Conservation (phyloP, 1,284 basidiomycete species). For the Pulveroboletus ridleyi region DNA sequence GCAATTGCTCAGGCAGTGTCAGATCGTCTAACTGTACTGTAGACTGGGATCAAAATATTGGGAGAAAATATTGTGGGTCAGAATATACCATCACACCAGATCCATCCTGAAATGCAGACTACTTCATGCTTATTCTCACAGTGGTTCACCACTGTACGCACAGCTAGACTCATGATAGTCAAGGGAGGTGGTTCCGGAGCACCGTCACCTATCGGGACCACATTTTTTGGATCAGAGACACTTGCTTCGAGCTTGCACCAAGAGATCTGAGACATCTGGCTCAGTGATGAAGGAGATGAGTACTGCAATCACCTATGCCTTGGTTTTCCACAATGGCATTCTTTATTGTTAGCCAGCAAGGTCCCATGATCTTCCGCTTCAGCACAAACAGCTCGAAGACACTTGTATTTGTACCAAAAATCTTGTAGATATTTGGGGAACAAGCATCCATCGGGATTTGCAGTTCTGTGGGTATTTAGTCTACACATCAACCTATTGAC, state of each 20-base stretch:
- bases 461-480: slow-evolving; percentile 45
- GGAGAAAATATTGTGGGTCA: background rate
- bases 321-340: slow-evolving; percentile 76
- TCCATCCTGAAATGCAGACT: slow-evolving; percentile 84
- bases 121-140: slow-evolving; percentile 94
- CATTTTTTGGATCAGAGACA: slow-evolving; percentile 86
- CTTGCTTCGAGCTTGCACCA: slow-evolving; percentile 97
- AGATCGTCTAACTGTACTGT: slow-evolving; percentile 89
- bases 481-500: background rate
- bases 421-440: slow-evolving; percentile 86
- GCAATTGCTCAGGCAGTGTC: slow-evolving; percentile 86
- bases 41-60: slow-evolving; percentile 8
- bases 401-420: slow-evolving; percentile 94
- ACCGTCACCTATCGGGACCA: slow-evolving; percentile 82
- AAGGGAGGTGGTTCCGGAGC: slow-evolving; percentile 90
- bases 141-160: slow-evolving; percentile 95
- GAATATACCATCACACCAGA: slow-evolving; percentile 87
- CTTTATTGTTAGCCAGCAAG: slow-evolving; percentile 95
- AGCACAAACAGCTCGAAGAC: slow-evolving; percentile 96
- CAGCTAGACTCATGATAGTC: slow-evolving; percentile 89
- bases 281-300: slow-evolving; percentile 7
- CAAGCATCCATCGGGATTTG: slow-evolving; percentile 76
- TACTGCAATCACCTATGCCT: slow-evolving; percentile 59
- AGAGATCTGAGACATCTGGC: slow-evolving; percentile 63
- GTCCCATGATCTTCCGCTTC: slow-evolving; percentile 98